Conservation (phyloP, 2,329 filamentous ascomycete genomes). For the Claviceps pusilla region DNA sequence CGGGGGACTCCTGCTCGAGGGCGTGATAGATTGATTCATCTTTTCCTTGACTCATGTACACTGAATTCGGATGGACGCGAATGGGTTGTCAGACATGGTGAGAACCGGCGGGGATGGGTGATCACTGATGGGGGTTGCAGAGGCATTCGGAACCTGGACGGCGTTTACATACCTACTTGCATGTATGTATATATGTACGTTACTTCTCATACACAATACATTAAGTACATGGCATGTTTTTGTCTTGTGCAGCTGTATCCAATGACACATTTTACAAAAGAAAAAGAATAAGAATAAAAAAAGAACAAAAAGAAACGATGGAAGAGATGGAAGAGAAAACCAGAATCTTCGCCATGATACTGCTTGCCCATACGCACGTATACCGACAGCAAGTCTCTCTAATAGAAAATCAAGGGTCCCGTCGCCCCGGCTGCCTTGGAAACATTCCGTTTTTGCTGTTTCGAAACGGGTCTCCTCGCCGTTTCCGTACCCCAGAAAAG, state of each 20-base stretch:
- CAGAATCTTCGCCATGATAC: not conserved
- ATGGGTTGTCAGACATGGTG: too few relatives aligned
- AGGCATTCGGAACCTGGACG: not conserved
- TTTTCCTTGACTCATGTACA: too few relatives aligned
- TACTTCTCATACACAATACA: not conserved
- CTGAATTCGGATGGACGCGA: too few relatives aligned
- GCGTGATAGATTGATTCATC: too few relatives aligned
- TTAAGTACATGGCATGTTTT: not conserved
- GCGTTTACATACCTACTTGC: not conserved
- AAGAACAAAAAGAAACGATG: too few relatives aligned
- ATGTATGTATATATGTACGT: too few relatives aligned
- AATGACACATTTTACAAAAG: not conserved
- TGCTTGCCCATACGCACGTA: not conserved
- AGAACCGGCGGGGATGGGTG: too few relatives aligned
- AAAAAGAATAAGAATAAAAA: not conserved
- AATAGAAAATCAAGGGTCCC: not conserved
- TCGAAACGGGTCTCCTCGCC: not conserved
- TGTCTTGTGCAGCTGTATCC: not conserved
- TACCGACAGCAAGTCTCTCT: not conserved
- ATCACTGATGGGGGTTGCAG: too few relatives aligned
- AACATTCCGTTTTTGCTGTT: not conserved
- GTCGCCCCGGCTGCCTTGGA: not conserved
- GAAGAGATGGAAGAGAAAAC: too few relatives aligned
- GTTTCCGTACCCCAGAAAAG: not conserved
- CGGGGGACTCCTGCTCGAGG: too few relatives aligned